Conservation (phyloP, 495 filamentous ascomycete species). For the Parathielavia appendiculata region DNA sequence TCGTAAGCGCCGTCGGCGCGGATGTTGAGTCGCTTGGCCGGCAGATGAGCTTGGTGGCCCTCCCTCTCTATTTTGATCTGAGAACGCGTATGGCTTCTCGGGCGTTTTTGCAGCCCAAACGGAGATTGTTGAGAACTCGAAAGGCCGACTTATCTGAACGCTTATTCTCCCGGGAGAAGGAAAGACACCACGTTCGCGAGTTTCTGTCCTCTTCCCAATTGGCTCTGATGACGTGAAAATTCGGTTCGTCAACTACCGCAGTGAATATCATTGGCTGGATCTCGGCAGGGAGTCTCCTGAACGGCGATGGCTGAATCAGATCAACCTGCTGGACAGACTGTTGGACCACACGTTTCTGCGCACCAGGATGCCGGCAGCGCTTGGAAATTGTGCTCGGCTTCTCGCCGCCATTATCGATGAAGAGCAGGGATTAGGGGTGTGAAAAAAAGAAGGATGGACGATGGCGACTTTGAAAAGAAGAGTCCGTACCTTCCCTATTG, state of each 20-base stretch:
- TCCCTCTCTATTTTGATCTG: too few species aligned
- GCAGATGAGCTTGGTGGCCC: not conserved
- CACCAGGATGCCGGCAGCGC: too few species aligned
- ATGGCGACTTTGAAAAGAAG: too few species aligned
- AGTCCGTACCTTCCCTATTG: too few species aligned
- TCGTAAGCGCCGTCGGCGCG: constrained; percentile 5
- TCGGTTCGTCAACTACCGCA: constrained; percentile 21
- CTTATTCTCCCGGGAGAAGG: not conserved
- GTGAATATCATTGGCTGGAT: constrained; percentile 17
- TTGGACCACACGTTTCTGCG: not conserved
- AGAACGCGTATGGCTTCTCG: not conserved
- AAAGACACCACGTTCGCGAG: not conserved
- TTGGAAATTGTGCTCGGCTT: too few species aligned
- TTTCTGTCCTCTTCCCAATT: not conserved
- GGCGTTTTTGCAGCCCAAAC: not conserved
- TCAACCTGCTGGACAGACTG: not conserved
- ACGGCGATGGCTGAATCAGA: not conserved
- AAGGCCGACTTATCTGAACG: constrained; percentile 7
- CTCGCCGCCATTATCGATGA: too few species aligned
- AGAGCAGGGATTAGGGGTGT: too few species aligned
- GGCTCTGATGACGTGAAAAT: constrained; percentile 13
- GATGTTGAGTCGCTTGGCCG: not conserved
- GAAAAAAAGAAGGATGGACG: too few species aligned
- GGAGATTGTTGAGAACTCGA: not conserved
- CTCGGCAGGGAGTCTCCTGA: constrained; percentile 11